Percentiles rank a stretch among this genome's conserved stretches.
Evolutionary conservation across 495 filamentous ascomycete genomes (phyloP).

Genomic region (Penicillium verhagenii): DNA sequence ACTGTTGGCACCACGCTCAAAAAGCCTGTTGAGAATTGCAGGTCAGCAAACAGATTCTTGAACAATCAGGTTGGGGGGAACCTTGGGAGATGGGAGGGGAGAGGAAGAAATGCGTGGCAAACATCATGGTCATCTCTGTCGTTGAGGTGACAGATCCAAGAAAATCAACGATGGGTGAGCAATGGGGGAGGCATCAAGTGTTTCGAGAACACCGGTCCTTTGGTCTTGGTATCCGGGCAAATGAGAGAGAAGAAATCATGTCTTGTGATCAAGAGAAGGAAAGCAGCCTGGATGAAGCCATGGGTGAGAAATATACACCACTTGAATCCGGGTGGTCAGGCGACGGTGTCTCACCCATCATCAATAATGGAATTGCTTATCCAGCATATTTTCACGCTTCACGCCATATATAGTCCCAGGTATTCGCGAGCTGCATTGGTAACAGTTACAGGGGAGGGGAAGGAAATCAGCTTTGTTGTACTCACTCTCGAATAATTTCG

Average conservation of each 20-base stretch:
- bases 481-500: constrained; percentile 99
- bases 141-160: constrained; percentile 37
- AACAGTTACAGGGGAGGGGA: constrained; percentile 49
- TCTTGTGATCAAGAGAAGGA: constrained; percentile 34
- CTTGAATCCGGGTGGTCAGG: constrained; percentile 40
- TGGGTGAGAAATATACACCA: constrained; percentile 57
- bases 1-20: constrained; percentile 81
- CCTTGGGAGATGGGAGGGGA: constrained; percentile 21
- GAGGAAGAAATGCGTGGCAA: constrained; percentile 40
- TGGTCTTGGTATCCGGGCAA: constrained; percentile 33
- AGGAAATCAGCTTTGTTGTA: constrained; percentile 67
- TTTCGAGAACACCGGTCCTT: constrained; percentile 28
- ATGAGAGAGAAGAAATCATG: constrained; percentile 14
- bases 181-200: constrained; percentile 31
- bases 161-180: constrained; percentile 35
- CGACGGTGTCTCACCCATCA: constrained; percentile 56
- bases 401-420: constrained; percentile 32
- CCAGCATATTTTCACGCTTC: constrained; percentile 25
- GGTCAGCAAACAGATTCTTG: constrained; percentile 31
- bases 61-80: constrained; percentile 20
- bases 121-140: constrained; percentile 50
- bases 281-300: constrained; percentile 53
- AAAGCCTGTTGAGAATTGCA: constrained; percentile 60
- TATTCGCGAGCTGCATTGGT: constrained; percentile 41
- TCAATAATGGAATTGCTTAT: constrained; percentile 38